Base-by-base conservation (phyloP, 495 filamentous ascomycete species). In the Rusavskia elegans region DNA sequence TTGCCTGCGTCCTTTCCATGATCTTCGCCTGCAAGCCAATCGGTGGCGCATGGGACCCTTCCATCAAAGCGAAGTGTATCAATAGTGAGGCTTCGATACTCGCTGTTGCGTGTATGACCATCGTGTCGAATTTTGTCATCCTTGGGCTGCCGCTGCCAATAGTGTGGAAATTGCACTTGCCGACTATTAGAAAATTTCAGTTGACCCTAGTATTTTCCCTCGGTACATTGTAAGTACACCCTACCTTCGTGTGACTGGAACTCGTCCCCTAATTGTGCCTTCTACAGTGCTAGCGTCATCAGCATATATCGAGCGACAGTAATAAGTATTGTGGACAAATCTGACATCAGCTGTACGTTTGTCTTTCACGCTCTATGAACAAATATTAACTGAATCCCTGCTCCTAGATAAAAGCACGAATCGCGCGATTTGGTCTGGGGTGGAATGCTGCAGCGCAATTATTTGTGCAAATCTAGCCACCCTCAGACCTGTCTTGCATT, bases 1-100 rank as follows among this genome's bases (percentile, higher is more conserved):
- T 64, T 13, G 58, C 57, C 17, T 61, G 64, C 44, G 49, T 55
- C 9, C 54, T 68, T 10, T 42, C 59, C 41, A 63, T 64, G 55
- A 61, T 66, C 41, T 66, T 71, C 45, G 61, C 66, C 49, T 69
- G 64, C 52, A 56, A 21, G 17, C 68, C 68, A 7, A 61, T 69
- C 3, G 50, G 35, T 1, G 48, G 50, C 17, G 45, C 32, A 5
- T 53, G 50, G 53, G 45, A 53, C 41, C 19, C 36, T 11, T 17
- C 37, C 10, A 41, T 36, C 21, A 35, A 45, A 30, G 50, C 44
- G 2, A 52, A 41, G 17, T 56, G 53, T 39, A 44, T 59, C 16
- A 52, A 40, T 20, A 23, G 38, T 1, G 14, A 50, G 14, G 23
- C 29, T 16, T 21, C 53, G 14, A n/a, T 50, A 8, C 32, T 41